Base-by-base conservation (phyloP, 768 basidiomycete species). In the Cystobasidium onofrii region DNA sequence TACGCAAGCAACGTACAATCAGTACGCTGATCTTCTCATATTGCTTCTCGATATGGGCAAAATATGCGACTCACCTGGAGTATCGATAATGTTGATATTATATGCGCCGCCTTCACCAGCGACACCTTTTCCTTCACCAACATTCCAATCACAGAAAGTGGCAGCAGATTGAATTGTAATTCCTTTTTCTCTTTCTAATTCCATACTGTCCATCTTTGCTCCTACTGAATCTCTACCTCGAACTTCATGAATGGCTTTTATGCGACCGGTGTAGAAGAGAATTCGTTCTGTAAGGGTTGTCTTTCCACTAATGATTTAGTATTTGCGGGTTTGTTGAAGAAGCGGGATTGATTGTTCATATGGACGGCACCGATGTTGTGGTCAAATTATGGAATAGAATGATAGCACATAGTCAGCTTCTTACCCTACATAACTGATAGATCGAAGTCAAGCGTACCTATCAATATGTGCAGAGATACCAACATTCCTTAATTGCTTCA, bases 161-260 rank as follows among this genome's bases (percentile, higher is more conserved):
- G 96, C 96, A 1, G 96, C 96, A 78, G 91, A 93, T 82, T 99
- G 96, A 75, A 99, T 99, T 39, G 96, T 99, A 78, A 99, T 99
- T 44, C 96, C 96, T 83, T 99, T 98, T 82, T 98, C 96, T 60
- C 95, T 85, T 81, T 99, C 96, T 2, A 99, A 84, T 76, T 99
- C 96, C 96, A 99, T 99, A 77, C 89, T 91, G 82, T 99, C 96
- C 96, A 99, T 99, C 84, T 99, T 99, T 9, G 96, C 96, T 65
- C 96, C 96, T 23, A 98, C 93, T 33, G 89, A 88, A 81, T 99
- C 96, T 67, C 90, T 86, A 54, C 96, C 96, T 74, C 96, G 86
- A 75, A 95, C 91, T 90, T 99, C 96, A 80, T 99, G 96, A 79
- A 99, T 98, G 62, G 92, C 92, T 54, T 88, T 84, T 81, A 98